A percentile compares a stretch with the other conserved stretches of the same genome.
phyloP scores from a whole-genome alignment of 768 basidiomycete genomes.

The Serendipita sp. region DNA sequence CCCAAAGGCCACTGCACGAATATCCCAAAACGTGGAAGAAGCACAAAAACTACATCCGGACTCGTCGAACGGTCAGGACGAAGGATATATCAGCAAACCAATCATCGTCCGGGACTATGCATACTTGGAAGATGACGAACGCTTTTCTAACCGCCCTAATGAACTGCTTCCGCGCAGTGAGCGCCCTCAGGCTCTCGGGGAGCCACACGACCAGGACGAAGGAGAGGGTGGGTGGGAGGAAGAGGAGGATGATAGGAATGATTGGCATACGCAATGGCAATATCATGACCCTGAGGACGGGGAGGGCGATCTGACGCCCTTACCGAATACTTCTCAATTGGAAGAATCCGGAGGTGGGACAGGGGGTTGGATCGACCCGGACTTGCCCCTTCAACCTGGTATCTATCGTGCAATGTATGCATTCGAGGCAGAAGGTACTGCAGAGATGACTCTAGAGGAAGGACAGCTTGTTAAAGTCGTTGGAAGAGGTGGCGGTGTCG shows the following conservation, averaged over 20 bases:
- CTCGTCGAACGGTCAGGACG: neutral
- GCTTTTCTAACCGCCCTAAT: slow-evolving; percentile 19
- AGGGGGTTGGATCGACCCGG: slow-evolving; percentile 11
- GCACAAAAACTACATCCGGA: no score
- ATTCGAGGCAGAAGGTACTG: slow-evolving; percentile 64
- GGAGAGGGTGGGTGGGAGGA: neutral
- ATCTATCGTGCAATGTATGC: slow-evolving; percentile 62
- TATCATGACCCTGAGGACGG: neutral
- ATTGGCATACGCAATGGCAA: neutral
- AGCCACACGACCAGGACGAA: neutral
- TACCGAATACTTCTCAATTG: slow-evolving; percentile 12
- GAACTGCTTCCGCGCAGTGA: neutral
- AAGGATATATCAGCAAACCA: neutral
- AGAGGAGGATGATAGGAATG: neutral
- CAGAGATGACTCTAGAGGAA: slow-evolving; percentile 68
- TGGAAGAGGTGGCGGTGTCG: slow-evolving; percentile 60
- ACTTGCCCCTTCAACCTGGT: slow-evolving; percentile 40
- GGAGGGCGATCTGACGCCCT: neutral
- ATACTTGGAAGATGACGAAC: slow-evolving; percentile 26
- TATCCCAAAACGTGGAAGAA: neutral
- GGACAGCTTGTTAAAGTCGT: slow-evolving; percentile 61
- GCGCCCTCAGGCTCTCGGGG: neutral
- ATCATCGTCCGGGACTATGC: slow-evolving; percentile 38
- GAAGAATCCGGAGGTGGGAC: slow-evolving; percentile 13
- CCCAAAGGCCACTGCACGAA: neutral